Base-by-base conservation (phyloP, 768 basidiomycete species). In the Lenzites betulinus region DNA sequence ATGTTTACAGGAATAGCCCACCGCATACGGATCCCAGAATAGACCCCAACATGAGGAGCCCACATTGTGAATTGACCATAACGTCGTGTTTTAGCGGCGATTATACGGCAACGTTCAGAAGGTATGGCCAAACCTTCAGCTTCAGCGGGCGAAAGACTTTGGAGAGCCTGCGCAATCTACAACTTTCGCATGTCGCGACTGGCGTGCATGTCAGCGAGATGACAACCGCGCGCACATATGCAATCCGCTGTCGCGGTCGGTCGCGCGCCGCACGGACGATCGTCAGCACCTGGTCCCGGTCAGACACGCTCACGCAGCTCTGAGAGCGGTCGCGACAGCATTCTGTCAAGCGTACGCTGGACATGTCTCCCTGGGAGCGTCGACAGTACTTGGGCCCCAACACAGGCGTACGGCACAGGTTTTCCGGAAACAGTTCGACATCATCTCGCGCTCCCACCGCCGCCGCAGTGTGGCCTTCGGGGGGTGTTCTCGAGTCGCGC, bases 191-290 rank as follows among this genome's bases (percentile, higher is more conserved):
- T 30, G 23, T 25, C 35, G 23, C 44, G 22, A 22, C 44, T 22
- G 20, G 44, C 44, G 49, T n/a, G 48, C 56, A 30, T 58, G 56
- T 58, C 56, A 58, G 38, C 56, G 18, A 26, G 56, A 48, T 58
- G 56, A 58, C 56, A 25, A 20, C 39, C 4, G 30, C 30, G 30
- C 30, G 11, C 39, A 18, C 9, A 7, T 18, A n/a, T 16, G 28
- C 41, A 43, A 50, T 33, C 4, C 11, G 16, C 18, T 38, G 26
- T 23, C 47, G 30, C 30, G 4, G 18, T 50, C 39, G 56, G 56
- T 33, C 39, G 49, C 48, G 39, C 38, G 28, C 43, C 56, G 56
- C 56, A 58, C 39, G 56, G 48, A 58, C 48, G 56, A 38, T 38
- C 42, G n/a, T n/a, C n/a, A n/a, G n/a, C n/a, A 43, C 26, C 54